phyloP scores from a whole-genome alignment of 1,284 basidiomycete species.

The Volvariella volvacea region DNA sequence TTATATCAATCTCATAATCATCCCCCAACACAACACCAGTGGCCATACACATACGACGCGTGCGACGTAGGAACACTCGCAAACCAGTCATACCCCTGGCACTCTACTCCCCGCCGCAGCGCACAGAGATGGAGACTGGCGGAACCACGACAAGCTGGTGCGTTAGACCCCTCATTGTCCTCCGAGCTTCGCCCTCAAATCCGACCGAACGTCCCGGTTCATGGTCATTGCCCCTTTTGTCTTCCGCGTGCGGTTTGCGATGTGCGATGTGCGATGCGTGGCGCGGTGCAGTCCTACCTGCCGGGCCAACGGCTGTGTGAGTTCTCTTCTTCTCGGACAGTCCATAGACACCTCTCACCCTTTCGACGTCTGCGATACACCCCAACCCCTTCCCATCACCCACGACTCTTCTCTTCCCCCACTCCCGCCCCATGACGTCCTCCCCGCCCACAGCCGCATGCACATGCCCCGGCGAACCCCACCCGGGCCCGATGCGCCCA shows the following conservation, averaged over 20 bases:
- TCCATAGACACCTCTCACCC: slow-evolving; percentile 42
- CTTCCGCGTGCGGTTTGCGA: too few relatives aligned
- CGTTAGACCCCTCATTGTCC: slow-evolving; percentile 3
- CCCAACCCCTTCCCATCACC: slow-evolving; percentile 44
- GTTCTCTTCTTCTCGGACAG: slow-evolving; percentile 42
- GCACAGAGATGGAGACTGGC: slow-evolving; percentile 33
- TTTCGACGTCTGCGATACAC: slow-evolving; percentile 46
- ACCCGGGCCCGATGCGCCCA: slow-evolving; percentile 67
- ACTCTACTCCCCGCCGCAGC: slow-evolving; percentile 42
- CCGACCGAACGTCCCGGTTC: too few relatives aligned
- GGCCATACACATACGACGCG: slow-evolving; percentile 65
- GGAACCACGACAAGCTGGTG: slow-evolving; percentile 31
- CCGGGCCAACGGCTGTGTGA: slow-evolving; percentile 77
- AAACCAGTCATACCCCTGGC: slow-evolving; percentile 66
- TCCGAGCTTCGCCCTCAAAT: not conserved
- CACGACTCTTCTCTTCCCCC: too few relatives aligned
- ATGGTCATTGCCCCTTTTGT: too few relatives aligned
- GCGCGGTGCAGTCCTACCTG: slow-evolving; percentile 69
- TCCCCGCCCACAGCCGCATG: slow-evolving; percentile 48
- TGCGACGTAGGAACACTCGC: slow-evolving; percentile 83
- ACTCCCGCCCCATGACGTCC: too few relatives aligned
- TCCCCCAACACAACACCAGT: slow-evolving; percentile 25
- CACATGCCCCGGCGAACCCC: slow-evolving; percentile 75
- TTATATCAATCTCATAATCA: slow-evolving; percentile 1
- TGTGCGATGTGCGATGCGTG: too few relatives aligned